These are phyloP conservation scores for Zopfochytrium polystomum DNA, from an alignment of 371 early-diverging fungal species.

Conservation along the genomic window DNA sequence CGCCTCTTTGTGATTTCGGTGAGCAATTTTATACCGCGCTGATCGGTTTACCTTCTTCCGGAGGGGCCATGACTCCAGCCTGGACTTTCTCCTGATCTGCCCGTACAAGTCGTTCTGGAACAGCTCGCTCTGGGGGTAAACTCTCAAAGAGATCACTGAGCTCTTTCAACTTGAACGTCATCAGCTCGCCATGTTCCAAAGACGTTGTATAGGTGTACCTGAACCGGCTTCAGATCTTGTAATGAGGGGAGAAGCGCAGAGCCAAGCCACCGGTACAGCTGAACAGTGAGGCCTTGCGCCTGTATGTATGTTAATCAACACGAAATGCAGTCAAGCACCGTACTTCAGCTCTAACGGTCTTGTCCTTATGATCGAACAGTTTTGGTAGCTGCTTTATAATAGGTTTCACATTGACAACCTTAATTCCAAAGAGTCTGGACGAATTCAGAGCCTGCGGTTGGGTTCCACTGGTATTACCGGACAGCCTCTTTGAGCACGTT, in stretches of 20 bases:
- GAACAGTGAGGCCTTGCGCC: constrained; percentile 68
- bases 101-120: constrained; percentile 69
- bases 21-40: not conserved
- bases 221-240: constrained; percentile 62
- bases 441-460: not conserved
- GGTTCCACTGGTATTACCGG: constrained; percentile 35
- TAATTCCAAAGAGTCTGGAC: constrained; percentile 70
- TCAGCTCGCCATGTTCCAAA: not conserved
- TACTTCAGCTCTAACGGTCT: constrained; percentile 86
- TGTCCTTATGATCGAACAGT: constrained; percentile 90
- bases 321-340: constrained; percentile 12
- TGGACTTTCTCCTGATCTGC: constrained; percentile 65
- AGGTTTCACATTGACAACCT: constrained; percentile 74
- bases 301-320: constrained; percentile 13
- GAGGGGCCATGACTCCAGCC: constrained; percentile 52
- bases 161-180: constrained; percentile 71
- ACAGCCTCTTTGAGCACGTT: constrained; percentile 70
- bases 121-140: constrained; percentile 58
- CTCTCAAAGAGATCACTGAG: constrained; percentile 77
- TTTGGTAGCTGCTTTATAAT: constrained; percentile 80
- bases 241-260: constrained; percentile 63
- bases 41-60: constrained; percentile 18
- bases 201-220: constrained; percentile 27
- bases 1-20: not conserved
- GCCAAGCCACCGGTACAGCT: constrained; percentile 79